Percentiles rank a stretch among this genome's conserved stretches.
These are phyloP conservation scores for Colletotrichum sp. DNA, from an alignment of 2,329 filamentous ascomycete species.

Conservation along the genomic window DNA sequence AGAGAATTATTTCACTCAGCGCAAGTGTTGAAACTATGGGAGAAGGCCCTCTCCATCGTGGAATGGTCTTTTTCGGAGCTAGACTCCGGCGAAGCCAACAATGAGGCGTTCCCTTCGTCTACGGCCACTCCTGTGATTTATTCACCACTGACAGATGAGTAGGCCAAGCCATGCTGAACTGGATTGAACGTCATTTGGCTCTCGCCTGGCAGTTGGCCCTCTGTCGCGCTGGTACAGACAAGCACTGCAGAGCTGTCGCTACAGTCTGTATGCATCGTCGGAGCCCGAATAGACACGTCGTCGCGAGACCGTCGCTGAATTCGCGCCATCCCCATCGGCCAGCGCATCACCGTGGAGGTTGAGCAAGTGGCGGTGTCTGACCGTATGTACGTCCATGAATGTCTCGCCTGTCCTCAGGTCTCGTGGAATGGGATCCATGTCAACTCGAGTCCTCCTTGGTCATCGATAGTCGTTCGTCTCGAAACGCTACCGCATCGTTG, in stretches of 20 bases:
- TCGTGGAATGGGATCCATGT: neutral
- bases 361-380: neutral
- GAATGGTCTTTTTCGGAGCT: neutral
- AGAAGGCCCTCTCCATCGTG: neutral
- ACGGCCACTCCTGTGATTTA: neutral
- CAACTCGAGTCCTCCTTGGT: neutral
- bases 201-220: neutral
- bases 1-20: neutral
- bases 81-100: neutral
- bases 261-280: neutral
- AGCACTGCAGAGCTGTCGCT: neutral
- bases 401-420: neutral
- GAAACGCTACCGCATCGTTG: neutral
- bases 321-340: neutral
- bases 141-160: neutral
- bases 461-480: neutral
- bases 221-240: neutral
- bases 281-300: neutral
- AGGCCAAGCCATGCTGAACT: neutral
- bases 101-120: neutral
- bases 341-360: neutral
- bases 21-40: neutral
- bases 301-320: neutral
- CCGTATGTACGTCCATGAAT: neutral
- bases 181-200: neutral